Evolutionary conservation across 2,329 filamentous ascomycete species (phyloP), one percentile per base, ranked within the genome.

Genomic region (Fusarium camptoceras): DNA sequence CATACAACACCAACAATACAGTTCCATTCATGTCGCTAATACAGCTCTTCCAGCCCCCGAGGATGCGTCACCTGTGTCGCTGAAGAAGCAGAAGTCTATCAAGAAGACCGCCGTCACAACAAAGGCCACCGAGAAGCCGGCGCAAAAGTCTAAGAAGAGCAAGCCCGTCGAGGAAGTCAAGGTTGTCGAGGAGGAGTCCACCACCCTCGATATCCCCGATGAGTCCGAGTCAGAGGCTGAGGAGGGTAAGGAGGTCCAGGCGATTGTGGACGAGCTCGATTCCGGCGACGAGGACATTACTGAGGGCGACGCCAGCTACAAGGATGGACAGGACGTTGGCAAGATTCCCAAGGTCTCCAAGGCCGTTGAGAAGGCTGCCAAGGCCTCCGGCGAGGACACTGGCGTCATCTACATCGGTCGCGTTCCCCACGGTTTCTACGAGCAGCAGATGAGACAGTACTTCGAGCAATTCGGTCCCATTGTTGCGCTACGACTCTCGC

Each of bases 371-470:
- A 82, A 84, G 73, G 81, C 84, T 24, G 80, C 82, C 27, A 78
- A 81, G 72, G 75, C 73, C 28, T 76, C 76, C 22, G 83, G 83
- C 59, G 84, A 86, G 48, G 86, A 87, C 54, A 88, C 92, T 3
- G 95, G 94, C 48, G 91, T 96, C 42, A 86, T 98, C 76, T 98
- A 97, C 82, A 86, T 99, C 76, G 94, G 93, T 78, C 93, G 94
- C 71, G 91, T 97, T 64, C 94, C 94, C 41, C 93, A 96, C 82
- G 83, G 96, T 82, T 99, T 99, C 88, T 98, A 95, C 86, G 96
- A 99, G 83, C 89, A 94, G 76, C 92, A 98, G 83, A 97, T 99
- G 92, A 90, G 89, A 74, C 89, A 91, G 71, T 99, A 98, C 85
- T 97, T 98, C 78, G 88, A 90, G 57, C 96, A 99, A 81, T 99